Conservation (phyloP, 2,329 filamentous ascomycete species). For the Diplodia intermedia region DNA sequence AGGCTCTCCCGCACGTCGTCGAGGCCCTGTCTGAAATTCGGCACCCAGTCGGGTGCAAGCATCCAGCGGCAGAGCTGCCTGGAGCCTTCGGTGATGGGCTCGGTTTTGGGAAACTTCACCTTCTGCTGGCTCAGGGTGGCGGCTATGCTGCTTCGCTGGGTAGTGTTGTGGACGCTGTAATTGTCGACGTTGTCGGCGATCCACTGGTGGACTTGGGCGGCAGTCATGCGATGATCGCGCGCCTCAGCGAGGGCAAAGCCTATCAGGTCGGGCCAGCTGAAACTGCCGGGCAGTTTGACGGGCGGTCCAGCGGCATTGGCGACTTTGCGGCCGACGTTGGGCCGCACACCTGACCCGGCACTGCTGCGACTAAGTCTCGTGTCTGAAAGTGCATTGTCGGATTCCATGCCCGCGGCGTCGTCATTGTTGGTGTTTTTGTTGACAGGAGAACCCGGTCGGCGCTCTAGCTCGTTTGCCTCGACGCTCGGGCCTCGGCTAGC, state of each 20-base stretch:
- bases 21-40: neutral
- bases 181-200: slow-evolving; percentile 25
- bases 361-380: neutral
- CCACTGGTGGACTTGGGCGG: slow-evolving; percentile 20
- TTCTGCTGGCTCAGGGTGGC: slow-evolving; percentile 25
- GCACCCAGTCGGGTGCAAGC: neutral
- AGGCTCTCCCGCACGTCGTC: neutral
- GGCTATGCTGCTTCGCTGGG: slow-evolving; percentile 28
- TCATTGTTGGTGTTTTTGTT: slow-evolving; percentile 26
- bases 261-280: slow-evolving; percentile 31
- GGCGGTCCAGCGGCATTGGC: neutral
- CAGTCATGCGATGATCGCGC: slow-evolving; percentile 25
- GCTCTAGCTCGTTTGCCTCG: slow-evolving; percentile 1
- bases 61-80: slow-evolving; percentile 20
- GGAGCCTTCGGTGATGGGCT: slow-evolving; percentile 16
- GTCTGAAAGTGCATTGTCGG: slow-evolving; percentile 9
- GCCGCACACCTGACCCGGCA: neutral
- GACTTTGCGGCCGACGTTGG: neutral
- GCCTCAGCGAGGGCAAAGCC: slow-evolving; percentile 26
- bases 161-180: slow-evolving; percentile 14
- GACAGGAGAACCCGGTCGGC: slow-evolving; percentile 18
- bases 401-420: slow-evolving; percentile 16
- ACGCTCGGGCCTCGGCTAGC: slow-evolving; percentile 12
- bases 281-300: slow-evolving; percentile 6
- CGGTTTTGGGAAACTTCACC: slow-evolving; percentile 16